phyloP scores from a whole-genome alignment of 2,329 filamentous ascomycete species.

The Fusarium sororula region DNA sequence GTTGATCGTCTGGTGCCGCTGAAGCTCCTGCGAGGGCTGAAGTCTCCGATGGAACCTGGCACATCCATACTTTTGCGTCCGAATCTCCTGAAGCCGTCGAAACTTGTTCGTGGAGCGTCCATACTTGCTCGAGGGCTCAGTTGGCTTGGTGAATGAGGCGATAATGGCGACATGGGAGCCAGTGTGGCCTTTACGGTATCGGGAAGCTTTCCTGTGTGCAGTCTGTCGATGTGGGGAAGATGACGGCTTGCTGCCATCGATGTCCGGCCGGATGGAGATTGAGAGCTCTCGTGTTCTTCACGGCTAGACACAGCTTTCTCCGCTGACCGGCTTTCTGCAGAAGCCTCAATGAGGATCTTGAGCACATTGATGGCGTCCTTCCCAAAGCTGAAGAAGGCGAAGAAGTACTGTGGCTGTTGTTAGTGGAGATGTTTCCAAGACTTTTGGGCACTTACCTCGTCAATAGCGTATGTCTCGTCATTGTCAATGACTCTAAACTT shows the following conservation, averaged over 20 bases:
- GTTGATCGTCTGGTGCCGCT: conserved; percentile 66
- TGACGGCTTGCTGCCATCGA: conserved; percentile 45
- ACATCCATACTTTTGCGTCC: conserved; percentile 63
- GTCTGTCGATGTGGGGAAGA: conserved; percentile 41
- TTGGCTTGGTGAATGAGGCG: conserved; percentile 52
- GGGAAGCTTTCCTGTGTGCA: conserved; percentile 55
- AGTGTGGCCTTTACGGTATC: conserved; percentile 71
- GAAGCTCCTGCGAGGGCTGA: conserved; percentile 66
- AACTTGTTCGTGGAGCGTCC: conserved; percentile 62
- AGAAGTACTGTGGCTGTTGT: conserved; percentile 77
- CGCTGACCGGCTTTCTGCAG: conserved; percentile 49
- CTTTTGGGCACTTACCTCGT: conserved; percentile 70
- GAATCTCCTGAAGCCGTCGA: conserved; percentile 61
- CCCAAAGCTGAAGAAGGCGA: conserved; percentile 91
- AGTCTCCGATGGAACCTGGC: conserved; percentile 53
- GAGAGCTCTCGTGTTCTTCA: conserved; percentile 21
- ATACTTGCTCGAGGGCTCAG: conserved; percentile 64
- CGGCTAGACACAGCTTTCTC: conserved; percentile 33
- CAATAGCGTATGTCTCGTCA: conserved; percentile 92
- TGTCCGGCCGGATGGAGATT: conserved; percentile 23
- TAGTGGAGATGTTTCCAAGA: not conserved
- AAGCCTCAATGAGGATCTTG: conserved; percentile 73
- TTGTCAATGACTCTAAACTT: conserved; percentile 94
- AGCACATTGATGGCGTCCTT: conserved; percentile 84
- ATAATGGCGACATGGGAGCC: conserved; percentile 60